A percentile compares a stretch with the other conserved stretches of the same genome.
Evolutionary conservation across 805 yeast genomes (phyloP).

Genomic region (Torulaspora franciscae): DNA sequence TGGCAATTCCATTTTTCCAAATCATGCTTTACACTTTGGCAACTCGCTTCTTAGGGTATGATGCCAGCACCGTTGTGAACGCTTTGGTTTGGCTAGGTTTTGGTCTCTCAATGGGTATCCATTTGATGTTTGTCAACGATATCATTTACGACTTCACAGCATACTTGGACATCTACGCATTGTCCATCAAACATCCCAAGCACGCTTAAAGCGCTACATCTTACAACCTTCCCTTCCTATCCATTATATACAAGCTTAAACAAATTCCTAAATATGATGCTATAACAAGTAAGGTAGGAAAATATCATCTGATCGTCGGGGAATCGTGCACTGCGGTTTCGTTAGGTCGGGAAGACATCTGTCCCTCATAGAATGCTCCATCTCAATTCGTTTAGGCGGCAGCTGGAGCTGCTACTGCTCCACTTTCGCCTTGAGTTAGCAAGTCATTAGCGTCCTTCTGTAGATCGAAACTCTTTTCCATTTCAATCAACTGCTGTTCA

Average conservation of each 20-base stretch:
- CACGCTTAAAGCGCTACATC: conserved; percentile 27
- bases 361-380: background rate
- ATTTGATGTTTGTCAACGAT: conserved; percentile 67
- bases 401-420: conserved; percentile 30
- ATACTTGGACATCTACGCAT: conserved; percentile 79
- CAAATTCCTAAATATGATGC: conserved; percentile 6
- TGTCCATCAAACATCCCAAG: conserved; percentile 75
- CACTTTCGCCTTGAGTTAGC: conserved; percentile 62
- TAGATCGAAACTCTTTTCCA: conserved; percentile 85
- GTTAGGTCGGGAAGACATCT: conserved; percentile 7
- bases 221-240: conserved; percentile 7
- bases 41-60: conserved; percentile 27
- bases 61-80: conserved; percentile 41
- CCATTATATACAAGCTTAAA: conserved; percentile 18
- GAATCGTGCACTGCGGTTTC: conserved; percentile 7
- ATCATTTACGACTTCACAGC: conserved; percentile 74
- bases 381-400: conserved; percentile 8
- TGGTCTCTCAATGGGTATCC: conserved; percentile 62
- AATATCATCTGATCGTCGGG: conserved; percentile 2
- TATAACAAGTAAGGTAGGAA: background rate
- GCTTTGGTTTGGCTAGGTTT: conserved; percentile 61
- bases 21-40: conserved; percentile 29
- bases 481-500: conserved; percentile 89
- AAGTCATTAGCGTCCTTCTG: conserved; percentile 75
- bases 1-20: conserved; percentile 58